Evolutionary conservation across 2,329 filamentous ascomycete species (phyloP).

Genomic region (Fusarium paranaense): DNA sequence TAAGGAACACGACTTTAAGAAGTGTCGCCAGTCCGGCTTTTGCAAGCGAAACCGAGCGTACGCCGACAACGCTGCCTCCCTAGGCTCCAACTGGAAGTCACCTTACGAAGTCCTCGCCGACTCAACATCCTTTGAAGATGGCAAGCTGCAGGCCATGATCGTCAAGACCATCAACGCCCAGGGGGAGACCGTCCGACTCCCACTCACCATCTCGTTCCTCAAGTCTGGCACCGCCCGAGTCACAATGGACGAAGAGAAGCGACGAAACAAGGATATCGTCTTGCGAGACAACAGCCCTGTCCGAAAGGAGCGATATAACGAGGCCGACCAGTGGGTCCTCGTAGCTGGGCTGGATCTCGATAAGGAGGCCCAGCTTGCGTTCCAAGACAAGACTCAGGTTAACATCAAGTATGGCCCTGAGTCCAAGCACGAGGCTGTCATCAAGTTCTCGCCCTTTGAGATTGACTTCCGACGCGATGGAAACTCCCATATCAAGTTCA

Average conservation of each 20-base stretch:
- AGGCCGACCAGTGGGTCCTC: slow-evolving; percentile 86
- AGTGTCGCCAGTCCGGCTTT: slow-evolving; percentile 94
- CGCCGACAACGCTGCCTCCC: slow-evolving; percentile 78
- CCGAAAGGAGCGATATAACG: slow-evolving; percentile 94
- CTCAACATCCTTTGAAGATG: slow-evolving; percentile 81
- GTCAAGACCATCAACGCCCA: slow-evolving; percentile 77
- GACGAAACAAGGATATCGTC: slow-evolving; percentile 88
- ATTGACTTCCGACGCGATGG: slow-evolving; percentile 90
- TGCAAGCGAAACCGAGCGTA: slow-evolving; percentile 94
- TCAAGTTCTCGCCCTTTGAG: slow-evolving; percentile 84
- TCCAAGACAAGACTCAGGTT: slow-evolving; percentile 74
- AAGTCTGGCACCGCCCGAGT: slow-evolving; percentile 90
- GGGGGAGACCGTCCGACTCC: slow-evolving; percentile 79
- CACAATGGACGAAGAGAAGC: slow-evolving; percentile 90
- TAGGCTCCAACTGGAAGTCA: slow-evolving; percentile 77
- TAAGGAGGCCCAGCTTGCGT: slow-evolving; percentile 74
- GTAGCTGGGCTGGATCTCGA: slow-evolving; percentile 83
- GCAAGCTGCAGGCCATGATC: slow-evolving; percentile 83
- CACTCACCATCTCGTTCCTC: slow-evolving; percentile 87
- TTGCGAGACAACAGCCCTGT: slow-evolving; percentile 85
- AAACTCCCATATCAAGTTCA: slow-evolving; percentile 85
- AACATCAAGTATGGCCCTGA: slow-evolving; percentile 84
- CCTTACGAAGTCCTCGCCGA: slow-evolving; percentile 83
- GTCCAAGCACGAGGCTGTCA: slow-evolving; percentile 82
- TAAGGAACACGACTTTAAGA: slow-evolving; percentile 98